Evolutionary conservation across 768 basidiomycete species (phyloP).

Genomic region (Xanthoconium stramineum): DNA sequence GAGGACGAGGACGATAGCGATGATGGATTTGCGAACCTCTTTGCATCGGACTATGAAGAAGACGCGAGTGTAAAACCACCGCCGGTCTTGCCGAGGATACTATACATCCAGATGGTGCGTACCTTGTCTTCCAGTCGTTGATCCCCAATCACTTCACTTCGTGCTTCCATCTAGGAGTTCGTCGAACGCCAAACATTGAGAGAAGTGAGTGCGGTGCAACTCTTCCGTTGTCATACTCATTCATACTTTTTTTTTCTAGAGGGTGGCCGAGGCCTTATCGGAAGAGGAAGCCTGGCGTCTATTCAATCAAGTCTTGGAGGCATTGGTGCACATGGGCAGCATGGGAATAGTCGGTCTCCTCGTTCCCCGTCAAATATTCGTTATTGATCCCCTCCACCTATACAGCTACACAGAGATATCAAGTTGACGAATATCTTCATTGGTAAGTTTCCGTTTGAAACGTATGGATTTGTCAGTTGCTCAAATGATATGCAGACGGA

Average conservation of each 20-base stretch:
- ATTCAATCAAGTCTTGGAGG: constrained; percentile 87
- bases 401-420: constrained; percentile 80
- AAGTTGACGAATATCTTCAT: constrained; percentile 95
- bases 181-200: constrained; percentile 88
- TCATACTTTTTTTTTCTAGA: constrained; percentile 33
- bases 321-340: constrained; percentile 84
- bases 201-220: constrained; percentile 48
- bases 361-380: background rate
- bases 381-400: constrained; percentile 23
- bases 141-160: background rate
- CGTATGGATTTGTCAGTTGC: background rate
- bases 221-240: background rate
- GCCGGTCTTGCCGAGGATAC: constrained; percentile 44
- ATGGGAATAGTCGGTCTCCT: constrained; percentile 70
- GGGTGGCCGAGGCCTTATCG: constrained; percentile 74
- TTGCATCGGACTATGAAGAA: constrained; percentile 32
- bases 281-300: constrained; percentile 89
- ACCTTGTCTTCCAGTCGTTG: background rate
- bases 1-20: constrained; percentile 43
- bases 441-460: constrained; percentile 44
- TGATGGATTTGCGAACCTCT: constrained; percentile 37
- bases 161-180: constrained; percentile 57
- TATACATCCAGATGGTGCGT: constrained; percentile 93
- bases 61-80: constrained; percentile 32
- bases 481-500: constrained; percentile 47